Evolutionary conservation across 139 green algal species (phyloP), one percentile per base, ranked within the genome.

Genomic region (Haematococcus sp.): DNA sequence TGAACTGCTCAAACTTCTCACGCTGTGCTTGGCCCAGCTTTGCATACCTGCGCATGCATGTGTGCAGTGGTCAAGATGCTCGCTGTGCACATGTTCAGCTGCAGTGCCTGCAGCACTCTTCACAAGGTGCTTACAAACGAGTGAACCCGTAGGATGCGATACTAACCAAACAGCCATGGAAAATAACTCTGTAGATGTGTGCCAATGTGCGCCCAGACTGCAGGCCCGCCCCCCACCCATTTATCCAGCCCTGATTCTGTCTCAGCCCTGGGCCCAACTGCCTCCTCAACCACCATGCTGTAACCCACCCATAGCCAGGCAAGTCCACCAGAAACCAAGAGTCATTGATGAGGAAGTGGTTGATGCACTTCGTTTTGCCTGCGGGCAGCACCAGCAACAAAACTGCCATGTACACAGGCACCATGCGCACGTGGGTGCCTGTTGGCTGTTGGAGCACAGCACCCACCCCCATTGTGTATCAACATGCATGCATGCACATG

Each of bases 331-430:
- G 74, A 77, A 95, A 98, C 94, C 94, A 98, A 4, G 32, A 80
- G 54, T 88, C 76, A 83, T 98, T 98, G 75, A 98, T 97, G 2
- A 98, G 72, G 75, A 98, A 98, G 77, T 98, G 95, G 77, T 98
- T 98, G 75, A 98, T 98, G 73, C 86, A 93, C 40, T 80, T 81
- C 9, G 94, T 98, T 76, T 98, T 98, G 71, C 94, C 94, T 97
- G 87, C 76, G 40, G n/a, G n/a, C n/a, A 69, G 15, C 28, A 27
- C 1, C 20, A 63, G 15, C 13, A 61, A 34, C 2, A 16, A 2
- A 20, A 55, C 7, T 27, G 58, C 9, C 35, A 49, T 49, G 40
- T 49, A 7, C 11, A 11, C 40, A 49, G 7, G 7, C 40, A 49
- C 40, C 78, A 35, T 71, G 44, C 22, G 35, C 63, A 28, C 9